Conservation (phyloP, 108 stramenopile genomes). For the Schizochytrium sp. region DNA sequence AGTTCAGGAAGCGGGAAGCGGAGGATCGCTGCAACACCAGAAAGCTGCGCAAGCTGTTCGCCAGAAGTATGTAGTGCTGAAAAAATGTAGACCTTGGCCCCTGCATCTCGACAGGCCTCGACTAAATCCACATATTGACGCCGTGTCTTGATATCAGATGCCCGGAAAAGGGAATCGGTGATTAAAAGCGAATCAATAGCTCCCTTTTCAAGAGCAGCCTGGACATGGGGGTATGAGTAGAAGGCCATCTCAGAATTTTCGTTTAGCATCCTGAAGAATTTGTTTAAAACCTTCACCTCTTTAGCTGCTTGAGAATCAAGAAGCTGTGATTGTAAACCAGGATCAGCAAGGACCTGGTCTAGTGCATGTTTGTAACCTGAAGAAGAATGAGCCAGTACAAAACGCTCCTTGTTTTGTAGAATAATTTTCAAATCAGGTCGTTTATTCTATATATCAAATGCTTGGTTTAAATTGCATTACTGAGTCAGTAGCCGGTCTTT, state of each 20-base stretch:
- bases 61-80: constrained; percentile 91
- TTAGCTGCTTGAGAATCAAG: constrained; percentile 87
- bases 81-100: constrained; percentile 89
- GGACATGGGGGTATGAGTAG: constrained; percentile 84
- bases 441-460: not conserved
- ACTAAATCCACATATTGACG: constrained; percentile 87
- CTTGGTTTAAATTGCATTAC: too few relatives aligned
- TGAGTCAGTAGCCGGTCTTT: too few relatives aligned
- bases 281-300: constrained; percentile 88
- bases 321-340: constrained; percentile 82
- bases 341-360: constrained; percentile 90
- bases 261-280: constrained; percentile 91
- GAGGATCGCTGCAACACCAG: constrained; percentile 93
- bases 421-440: constrained; percentile 67
- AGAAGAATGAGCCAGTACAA: constrained; percentile 89
- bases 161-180: constrained; percentile 91
- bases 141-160: constrained; percentile 81
- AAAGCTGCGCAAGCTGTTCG: constrained; percentile 90
- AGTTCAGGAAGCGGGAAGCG: constrained; percentile 88
- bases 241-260: constrained; percentile 90
- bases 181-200: constrained; percentile 92
- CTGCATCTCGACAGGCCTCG: constrained; percentile 85
- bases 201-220: constrained; percentile 84
- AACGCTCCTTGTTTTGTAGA: constrained; percentile 90
- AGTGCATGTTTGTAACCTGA: constrained; percentile 95